phyloP scores from a whole-genome alignment of 2,329 filamentous ascomycete species.

The Colletotrichum brevisporum region DNA sequence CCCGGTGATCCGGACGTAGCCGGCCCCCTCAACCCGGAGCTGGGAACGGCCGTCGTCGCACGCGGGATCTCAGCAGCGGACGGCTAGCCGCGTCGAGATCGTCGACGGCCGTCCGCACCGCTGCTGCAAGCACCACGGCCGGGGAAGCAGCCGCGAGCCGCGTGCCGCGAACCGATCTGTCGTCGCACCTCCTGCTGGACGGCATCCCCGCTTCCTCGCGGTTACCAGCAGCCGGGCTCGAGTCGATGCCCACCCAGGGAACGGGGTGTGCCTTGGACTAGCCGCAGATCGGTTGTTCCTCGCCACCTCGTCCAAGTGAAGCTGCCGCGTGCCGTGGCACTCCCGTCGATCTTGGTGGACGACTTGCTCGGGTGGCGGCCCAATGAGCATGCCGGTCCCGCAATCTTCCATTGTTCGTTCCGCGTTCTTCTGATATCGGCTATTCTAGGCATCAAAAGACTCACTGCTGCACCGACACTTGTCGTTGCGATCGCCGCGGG shows the following conservation, averaged over 20 bases:
- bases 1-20: not conserved
- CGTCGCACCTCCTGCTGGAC: not conserved
- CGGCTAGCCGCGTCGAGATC: slow-evolving; percentile 6
- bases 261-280: not conserved
- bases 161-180: not conserved
- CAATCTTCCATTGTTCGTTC: not conserved
- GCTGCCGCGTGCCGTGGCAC: slow-evolving; percentile 8
- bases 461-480: too few relatives aligned
- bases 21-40: not conserved
- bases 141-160: not conserved
- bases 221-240: not conserved
- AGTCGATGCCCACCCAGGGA: not conserved
- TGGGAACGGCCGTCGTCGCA: not conserved
- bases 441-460: not conserved
- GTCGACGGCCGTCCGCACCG: not conserved
- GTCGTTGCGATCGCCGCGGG: too few relatives aligned
- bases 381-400: slow-evolving; percentile 14
- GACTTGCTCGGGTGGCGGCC: too few relatives aligned
- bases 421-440: not conserved
- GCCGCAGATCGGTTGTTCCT: slow-evolving; percentile 1
- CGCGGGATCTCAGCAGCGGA: not conserved
- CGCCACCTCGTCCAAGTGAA: slow-evolving; percentile 16
- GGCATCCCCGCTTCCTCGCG: not conserved
- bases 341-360: not conserved
- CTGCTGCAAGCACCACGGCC: not conserved